Base-by-base conservation (phyloP, 139 green algal genomes). In the Marvania coccoides region DNA sequence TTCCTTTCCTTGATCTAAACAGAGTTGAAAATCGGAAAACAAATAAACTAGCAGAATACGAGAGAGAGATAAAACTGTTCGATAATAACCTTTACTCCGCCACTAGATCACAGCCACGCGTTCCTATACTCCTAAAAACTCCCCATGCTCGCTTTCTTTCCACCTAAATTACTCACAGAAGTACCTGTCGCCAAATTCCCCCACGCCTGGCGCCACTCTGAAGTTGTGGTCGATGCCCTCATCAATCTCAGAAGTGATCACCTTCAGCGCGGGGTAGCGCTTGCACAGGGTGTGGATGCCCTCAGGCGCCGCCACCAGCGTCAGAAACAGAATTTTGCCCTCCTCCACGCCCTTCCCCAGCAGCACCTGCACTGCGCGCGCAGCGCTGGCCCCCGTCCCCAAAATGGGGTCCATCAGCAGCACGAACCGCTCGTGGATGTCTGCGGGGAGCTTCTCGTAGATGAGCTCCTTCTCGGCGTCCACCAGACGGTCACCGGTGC, bases 221-320 rank as follows among this genome's bases (percentile, higher is more conserved):
- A 75, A 96, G 3, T 88, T 63, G 5, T 65, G 19, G 45, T 92
- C 85, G 2, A 98, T 72, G n/a, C 78, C 76, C 33, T 80, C 67
- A 66, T 99, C 94, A 47, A 99, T 97, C 79, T 99, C 94, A 5
- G 75, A 86, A 3, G 94, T 99, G 54, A 99, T 81, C 47, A 98
- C 55, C n/a, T 72, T 79, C 12, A 85, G 19, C 37, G 40, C 12
- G 89, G 91, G 59, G 70, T 84, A 95, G 9, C 31, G 31, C 35
- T 51, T 73, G 76, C 85, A 95, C 19, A 97, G 65, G 14, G 69
- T 65, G 58, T 89, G 75, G 23, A 98, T 88, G 63, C 92, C 93
- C 74, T 96, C 85, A 3, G 92, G 90, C 3, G 92, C 88, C 3
- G 92, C 90, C 55, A 98, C 95, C 54, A 98, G 85, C 53, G 74